Evolutionary conservation across 805 yeast species (phyloP).

Genomic region (Huiozyma sinensis): DNA sequence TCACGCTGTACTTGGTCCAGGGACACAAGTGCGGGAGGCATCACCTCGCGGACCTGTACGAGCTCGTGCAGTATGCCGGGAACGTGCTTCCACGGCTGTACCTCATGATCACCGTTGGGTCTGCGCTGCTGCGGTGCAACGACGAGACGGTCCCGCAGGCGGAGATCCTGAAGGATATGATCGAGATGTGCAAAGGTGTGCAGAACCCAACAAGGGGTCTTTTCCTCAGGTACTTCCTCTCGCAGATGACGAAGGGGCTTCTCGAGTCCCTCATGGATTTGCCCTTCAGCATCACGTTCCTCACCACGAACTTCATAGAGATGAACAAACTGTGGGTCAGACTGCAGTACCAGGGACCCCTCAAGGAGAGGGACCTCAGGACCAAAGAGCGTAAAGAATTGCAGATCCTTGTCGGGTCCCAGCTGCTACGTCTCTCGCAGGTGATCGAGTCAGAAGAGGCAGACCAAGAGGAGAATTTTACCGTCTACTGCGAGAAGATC

Average conservation of each 20-base stretch:
- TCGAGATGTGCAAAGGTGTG: constrained; percentile 95
- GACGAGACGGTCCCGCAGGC: constrained; percentile 55
- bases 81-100: constrained; percentile 86
- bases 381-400: constrained; percentile 75
- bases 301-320: constrained; percentile 81
- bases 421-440: constrained; percentile 80
- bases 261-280: constrained; percentile 17
- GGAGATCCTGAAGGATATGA: constrained; percentile 90
- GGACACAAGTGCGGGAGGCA: constrained; percentile 54
- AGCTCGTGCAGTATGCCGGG: constrained; percentile 90
- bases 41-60: constrained; percentile 77
- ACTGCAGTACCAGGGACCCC: constrained; percentile 89
- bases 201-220: constrained; percentile 92
- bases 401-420: constrained; percentile 86
- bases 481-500: constrained; percentile 37
- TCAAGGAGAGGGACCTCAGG: constrained; percentile 67
- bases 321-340: constrained; percentile 98
- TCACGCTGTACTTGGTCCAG: constrained; percentile 55
- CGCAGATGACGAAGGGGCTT: constrained; percentile 60
- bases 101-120: constrained; percentile 90
- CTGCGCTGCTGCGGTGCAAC: constrained; percentile 68
- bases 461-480: constrained; percentile 13
- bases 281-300: constrained; percentile 46
- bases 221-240: constrained; percentile 77
- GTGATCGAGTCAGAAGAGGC: constrained; percentile 53